Evolutionary conservation across 2,329 filamentous ascomycete genomes (phyloP), one percentile per base, ranked within the genome.

Genomic region (Clonostachys solani): DNA sequence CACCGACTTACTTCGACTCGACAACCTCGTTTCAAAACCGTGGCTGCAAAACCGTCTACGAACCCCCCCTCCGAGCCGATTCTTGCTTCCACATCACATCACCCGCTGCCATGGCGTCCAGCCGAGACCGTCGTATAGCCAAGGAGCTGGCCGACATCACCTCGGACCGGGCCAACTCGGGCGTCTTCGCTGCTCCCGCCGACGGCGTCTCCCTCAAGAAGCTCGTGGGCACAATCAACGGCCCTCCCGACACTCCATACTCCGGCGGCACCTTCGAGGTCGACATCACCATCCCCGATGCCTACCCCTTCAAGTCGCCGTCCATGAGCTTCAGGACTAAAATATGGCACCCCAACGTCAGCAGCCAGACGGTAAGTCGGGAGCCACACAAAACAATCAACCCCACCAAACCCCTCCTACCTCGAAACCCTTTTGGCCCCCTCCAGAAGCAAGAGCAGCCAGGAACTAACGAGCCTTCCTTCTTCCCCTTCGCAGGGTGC

Each of bases 331-430:
- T 97, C 62, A 81, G 86, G 54, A 99, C 94, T 53, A 92, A 86
- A 67, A 86, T 97, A 57, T 99, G 92, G 92, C 94, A 99, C 66
- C 94, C 94, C 34, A 99, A 99, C 62, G 83, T 99, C 70, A 95
- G 89, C 76, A 92, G 87, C 60, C 87, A 94, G 64, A 96, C 92
- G 38, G 91, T 95, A 71, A 61, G 84, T 75, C 16, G 9, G 23
- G 15, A 40, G 13, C 7, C 37, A 40, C 12, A 40, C 4, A 29
- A 29, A 29, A 29, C 23, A 29, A 29, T 29, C 23, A 29, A 29
- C 23, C 23, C 16, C 44, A n/a, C 23, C 18, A 29, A 29, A 29
- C 23, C 37, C 44, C 15, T 48, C 42, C 17, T 33, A 2, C 44
- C n/a, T 16, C 36, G 16, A 37, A 19, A 44, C 43, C 43, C 43